Evolutionary conservation across 805 yeast genomes (phyloP).

Genomic region (Hanseniaspora osmophila): DNA sequence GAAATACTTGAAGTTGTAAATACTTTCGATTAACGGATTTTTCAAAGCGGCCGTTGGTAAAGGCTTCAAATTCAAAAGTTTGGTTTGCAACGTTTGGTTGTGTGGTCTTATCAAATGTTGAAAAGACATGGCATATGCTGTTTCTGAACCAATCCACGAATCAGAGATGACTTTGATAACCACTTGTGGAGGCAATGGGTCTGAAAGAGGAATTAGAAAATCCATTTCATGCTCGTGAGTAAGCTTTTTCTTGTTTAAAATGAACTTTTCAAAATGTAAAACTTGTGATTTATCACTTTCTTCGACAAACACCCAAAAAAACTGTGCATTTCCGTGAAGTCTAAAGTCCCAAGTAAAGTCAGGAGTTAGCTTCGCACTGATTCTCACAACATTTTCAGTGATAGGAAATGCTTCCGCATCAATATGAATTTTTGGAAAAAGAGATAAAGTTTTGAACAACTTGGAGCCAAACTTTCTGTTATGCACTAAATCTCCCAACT

Average conservation of each 20-base stretch:
- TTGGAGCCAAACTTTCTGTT: conserved; percentile 59
- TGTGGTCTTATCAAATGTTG: conserved; percentile 82
- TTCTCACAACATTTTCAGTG: conserved; percentile 71
- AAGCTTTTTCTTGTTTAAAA: conserved; percentile 46
- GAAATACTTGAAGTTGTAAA: conserved; percentile 74
- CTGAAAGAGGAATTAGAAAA: conserved; percentile 81
- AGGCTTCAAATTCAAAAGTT: conserved; percentile 67
- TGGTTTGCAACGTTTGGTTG: conserved; percentile 75
- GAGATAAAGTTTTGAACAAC: conserved; percentile 43
- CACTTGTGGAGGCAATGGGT: conserved; percentile 83
- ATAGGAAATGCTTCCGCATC: conserved; percentile 81
- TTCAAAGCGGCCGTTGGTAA: conserved; percentile 73
- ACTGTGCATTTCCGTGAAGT: conserved; percentile 69
- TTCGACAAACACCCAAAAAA: conserved; percentile 88
- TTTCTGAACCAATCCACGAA: conserved; percentile 78
- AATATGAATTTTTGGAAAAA: conserved; percentile 64
- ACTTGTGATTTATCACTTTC: conserved; percentile 63
- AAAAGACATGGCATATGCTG: conserved; percentile 64
- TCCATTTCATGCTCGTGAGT: conserved; percentile 56
- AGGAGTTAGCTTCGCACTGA: conserved; percentile 55
- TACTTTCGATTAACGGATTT: conserved; percentile 46
- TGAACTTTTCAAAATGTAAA: conserved; percentile 69
- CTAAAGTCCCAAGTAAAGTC: conserved; percentile 78
- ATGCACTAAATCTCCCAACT: conserved; percentile 82
- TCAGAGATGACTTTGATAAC: conserved; percentile 71